Percentiles rank a stretch among this genome's conserved stretches.
These are phyloP conservation scores for Juglanconis sp. DNA, from an alignment of 2,329 filamentous ascomycete genomes.

Conservation along the genomic window DNA sequence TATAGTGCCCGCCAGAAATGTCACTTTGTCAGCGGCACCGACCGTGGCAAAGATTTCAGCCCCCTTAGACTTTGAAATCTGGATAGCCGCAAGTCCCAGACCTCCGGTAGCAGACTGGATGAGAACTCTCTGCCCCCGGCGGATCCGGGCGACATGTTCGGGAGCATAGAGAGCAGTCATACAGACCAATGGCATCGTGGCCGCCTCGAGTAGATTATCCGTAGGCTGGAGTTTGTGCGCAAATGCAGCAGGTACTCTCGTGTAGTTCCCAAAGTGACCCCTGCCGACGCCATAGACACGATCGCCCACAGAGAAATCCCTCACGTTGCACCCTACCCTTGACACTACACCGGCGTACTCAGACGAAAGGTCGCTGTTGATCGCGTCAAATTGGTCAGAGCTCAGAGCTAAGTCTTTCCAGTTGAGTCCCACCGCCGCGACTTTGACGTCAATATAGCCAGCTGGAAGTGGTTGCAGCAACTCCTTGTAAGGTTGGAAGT, in stretches of 20 bases:
- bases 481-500: conserved; percentile 24
- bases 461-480: conserved; percentile 16
- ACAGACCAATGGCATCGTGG: conserved; percentile 25
- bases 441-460: conserved; percentile 27
- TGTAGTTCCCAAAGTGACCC: conserved; percentile 25
- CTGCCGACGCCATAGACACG: conserved; percentile 24
- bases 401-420: conserved; percentile 25
- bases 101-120: conserved; percentile 24
- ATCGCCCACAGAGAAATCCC: conserved; percentile 21
- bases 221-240: conserved; percentile 20
- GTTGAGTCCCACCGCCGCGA: conserved; percentile 27
- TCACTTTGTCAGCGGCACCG: not conserved
- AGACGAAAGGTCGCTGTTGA: conserved; percentile 15
- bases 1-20: not conserved
- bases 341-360: conserved; percentile 20
- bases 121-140: conserved; percentile 22
- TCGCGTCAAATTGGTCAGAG: conserved; percentile 24
- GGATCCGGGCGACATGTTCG: conserved; percentile 22
- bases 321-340: conserved; percentile 17
- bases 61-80: not conserved
- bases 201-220: conserved; percentile 19
- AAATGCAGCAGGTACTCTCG: conserved; percentile 21
- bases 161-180: conserved; percentile 28
- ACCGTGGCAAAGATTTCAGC: not conserved
- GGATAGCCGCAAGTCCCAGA: conserved; percentile 23